Base-by-base conservation (phyloP, 805 yeast species). In the Ogataea salicorniae region DNA sequence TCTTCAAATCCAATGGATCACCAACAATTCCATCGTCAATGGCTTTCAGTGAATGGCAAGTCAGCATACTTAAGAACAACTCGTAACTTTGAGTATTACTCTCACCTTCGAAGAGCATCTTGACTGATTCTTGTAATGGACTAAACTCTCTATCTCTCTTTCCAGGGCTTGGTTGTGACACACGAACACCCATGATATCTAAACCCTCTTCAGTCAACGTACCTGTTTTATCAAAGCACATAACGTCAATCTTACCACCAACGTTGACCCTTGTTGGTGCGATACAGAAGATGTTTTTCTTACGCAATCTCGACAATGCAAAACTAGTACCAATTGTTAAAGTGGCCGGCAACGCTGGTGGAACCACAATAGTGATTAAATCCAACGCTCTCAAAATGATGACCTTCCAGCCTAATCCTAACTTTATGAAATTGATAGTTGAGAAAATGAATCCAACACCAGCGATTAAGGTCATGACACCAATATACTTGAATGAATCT, bases 281-380 rank as follows among this genome's bases (percentile, higher is more conserved):
- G 47, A 92, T 92, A 65, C 99, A 94, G 58, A 83, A 94, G 1
- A 95, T 83, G 37, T 77, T 71, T 50, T 78, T 77, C 50, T 75
- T 68, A 52, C 88, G 81, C 52, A 94, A 71, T 51, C 98, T 74
- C 31, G 81, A 73, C 23, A 94, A 68, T 0, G 99, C 96, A 71
- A 94, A 91, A 54, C 92, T 88, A 0, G 97, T 91, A 17, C 99
- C 99, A 50, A 94, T 92, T 0, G 99, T 90, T 51, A 94, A 71
- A 0, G 99, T 94, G 0, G 99, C 99, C 0, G 99, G 99, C 40
- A 94, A 74, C 0, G 99, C 99, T 1, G 99, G 99, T 1, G 99
- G 99, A 1, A 94, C 97, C 6, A 94, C 99, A 63, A 94, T 90
- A 0, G 99, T 94, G 46, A 94, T 84, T 45, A 94, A 79, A 68